phyloP scores from a whole-genome alignment of 148 eudicot species.

The Heliosperma pusillum region DNA sequence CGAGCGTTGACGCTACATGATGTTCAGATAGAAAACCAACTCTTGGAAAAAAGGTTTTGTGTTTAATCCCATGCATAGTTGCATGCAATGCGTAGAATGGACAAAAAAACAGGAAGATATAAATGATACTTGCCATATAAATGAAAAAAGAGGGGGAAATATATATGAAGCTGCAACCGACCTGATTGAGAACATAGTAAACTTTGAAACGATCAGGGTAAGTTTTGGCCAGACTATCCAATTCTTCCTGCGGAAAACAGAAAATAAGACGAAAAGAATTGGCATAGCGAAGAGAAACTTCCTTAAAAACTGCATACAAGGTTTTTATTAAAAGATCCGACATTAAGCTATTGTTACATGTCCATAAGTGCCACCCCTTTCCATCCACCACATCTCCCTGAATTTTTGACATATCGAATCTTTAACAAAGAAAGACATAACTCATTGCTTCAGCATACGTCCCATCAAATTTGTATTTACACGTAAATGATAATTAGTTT shows the following conservation, averaged over 20 bases:
- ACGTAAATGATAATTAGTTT: too few species aligned
- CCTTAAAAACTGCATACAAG: neutral
- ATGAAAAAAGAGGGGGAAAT: neutral
- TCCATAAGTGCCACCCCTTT: neutral
- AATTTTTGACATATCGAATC: too few species aligned
- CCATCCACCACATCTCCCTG: too few species aligned
- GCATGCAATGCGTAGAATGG: too few species aligned
- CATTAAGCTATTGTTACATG: neutral
- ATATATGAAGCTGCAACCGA: conserved; percentile 21
- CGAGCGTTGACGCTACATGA: too few species aligned
- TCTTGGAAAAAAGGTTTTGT: too few species aligned
- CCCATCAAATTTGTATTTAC: too few species aligned
- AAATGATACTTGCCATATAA: neutral
- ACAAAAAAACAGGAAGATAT: too few species aligned
- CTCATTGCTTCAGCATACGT: too few species aligned
- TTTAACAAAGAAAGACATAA: too few species aligned
- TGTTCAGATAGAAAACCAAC: too few species aligned
- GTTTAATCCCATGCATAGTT: too few species aligned
- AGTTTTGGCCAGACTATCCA: conserved; percentile 53
- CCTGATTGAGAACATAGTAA: conserved; percentile 80
- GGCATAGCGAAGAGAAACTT: neutral
- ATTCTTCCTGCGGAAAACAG: conserved; percentile 60
- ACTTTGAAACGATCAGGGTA: conserved; percentile 66
- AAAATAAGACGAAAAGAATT: neutral
- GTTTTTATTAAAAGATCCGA: neutral